Evolutionary conservation across 2,329 filamentous ascomycete genomes (phyloP).

Genomic region (Colletotrichum sublineola): DNA sequence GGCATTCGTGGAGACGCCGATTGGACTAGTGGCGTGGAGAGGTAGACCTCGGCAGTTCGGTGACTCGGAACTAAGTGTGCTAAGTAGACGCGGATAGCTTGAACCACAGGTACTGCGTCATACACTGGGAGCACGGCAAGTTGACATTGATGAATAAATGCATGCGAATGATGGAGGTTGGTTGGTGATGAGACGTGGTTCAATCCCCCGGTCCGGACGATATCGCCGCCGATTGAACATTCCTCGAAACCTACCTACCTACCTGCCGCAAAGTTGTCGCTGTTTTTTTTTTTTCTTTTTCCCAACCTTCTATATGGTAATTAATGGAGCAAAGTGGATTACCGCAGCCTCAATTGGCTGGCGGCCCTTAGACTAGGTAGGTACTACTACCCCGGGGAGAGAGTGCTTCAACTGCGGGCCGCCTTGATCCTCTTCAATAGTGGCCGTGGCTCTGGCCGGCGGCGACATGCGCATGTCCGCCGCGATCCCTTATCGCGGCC

Average conservation of each 20-base stretch:
- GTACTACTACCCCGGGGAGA: not conserved
- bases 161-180: not conserved
- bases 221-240: not conserved
- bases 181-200: not conserved
- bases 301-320: too few species aligned
- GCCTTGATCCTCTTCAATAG: not conserved
- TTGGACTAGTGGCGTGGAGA: constrained; percentile 24
- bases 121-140: constrained; percentile 1
- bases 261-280: not conserved
- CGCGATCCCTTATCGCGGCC: constrained; percentile 24
- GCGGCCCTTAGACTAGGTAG: not conserved
- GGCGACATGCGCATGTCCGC: constrained; percentile 21
- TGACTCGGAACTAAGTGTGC: constrained; percentile 23
- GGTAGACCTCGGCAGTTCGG: constrained; percentile 39
- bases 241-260: too few species aligned
- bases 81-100: not conserved
- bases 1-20: constrained; percentile 27
- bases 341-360: not conserved
- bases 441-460: constrained; percentile 30
- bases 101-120: constrained; percentile 12
- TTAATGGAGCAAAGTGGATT: not conserved
- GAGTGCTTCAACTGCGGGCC: constrained; percentile 29
- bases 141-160: not conserved
- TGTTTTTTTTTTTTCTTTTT: not conserved
- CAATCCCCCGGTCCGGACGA: not conserved